Percentiles rank a stretch among this genome's conserved stretches.
Conservation (phyloP, 495 filamentous ascomycete species). For the Aspergillus asperescens region DNA sequence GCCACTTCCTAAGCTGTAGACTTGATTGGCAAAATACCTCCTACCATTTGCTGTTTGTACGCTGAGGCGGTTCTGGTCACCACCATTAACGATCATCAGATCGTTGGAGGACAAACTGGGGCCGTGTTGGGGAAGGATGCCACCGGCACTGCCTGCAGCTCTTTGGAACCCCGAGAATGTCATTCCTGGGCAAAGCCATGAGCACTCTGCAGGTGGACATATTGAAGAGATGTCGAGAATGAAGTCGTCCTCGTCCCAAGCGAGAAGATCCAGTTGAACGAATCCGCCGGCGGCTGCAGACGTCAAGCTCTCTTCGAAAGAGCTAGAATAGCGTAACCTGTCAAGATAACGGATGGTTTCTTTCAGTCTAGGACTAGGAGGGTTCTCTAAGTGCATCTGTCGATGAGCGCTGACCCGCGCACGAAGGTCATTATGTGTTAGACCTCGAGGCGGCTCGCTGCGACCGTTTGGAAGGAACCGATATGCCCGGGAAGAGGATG, state of each 20-base stretch:
- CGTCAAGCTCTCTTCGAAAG: constrained; percentile 51
- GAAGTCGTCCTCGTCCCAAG: constrained; percentile 54
- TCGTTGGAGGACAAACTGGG: constrained; percentile 28
- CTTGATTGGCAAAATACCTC: constrained; percentile 35
- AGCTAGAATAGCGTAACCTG: constrained; percentile 50
- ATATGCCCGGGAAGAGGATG: constrained; percentile 29
- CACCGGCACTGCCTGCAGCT: constrained; percentile 30
- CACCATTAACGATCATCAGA: constrained; percentile 39
- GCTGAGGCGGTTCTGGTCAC: constrained; percentile 30
- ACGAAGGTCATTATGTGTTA: constrained; percentile 42
- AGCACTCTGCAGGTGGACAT: constrained; percentile 51
- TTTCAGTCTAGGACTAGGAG: constrained; percentile 45
- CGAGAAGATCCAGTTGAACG: constrained; percentile 37
- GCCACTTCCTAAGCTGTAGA: constrained; percentile 22
- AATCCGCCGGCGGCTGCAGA: constrained; percentile 48
- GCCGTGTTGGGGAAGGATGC: constrained; percentile 28
- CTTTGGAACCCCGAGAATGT: constrained; percentile 60
- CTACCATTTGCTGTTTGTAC: constrained; percentile 31
- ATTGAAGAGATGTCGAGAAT: constrained; percentile 54
- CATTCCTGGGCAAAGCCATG: constrained; percentile 61
- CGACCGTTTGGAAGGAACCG: constrained; percentile 34
- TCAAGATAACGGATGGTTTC: constrained; percentile 63
- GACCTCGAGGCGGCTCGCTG: constrained; percentile 25
- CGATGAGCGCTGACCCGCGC: constrained; percentile 47
- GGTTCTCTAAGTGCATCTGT: constrained; percentile 45